Percentiles rank a stretch among this genome's conserved stretches.
These are phyloP conservation scores for Cytospora leucostoma DNA, from an alignment of 2,329 filamentous ascomycete genomes.

Conservation along the genomic window DNA sequence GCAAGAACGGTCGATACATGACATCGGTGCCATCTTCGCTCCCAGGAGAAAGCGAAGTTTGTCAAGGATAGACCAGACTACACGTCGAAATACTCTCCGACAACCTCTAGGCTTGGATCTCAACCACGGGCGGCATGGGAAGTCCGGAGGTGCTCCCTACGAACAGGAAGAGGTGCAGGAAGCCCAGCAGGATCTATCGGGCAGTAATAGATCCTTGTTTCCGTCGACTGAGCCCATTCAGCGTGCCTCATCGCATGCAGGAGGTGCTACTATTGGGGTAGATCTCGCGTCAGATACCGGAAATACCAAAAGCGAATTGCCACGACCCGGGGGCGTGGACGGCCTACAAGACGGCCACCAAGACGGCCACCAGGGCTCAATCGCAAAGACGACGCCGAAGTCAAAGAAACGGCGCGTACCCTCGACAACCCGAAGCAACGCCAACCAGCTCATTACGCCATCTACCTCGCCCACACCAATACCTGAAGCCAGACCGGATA, in stretches of 20 bases:
- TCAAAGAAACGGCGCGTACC: background rate
- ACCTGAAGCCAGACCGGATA: background rate
- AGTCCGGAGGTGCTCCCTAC: background rate
- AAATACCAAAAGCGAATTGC: background rate
- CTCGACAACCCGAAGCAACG: background rate
- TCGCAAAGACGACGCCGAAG: background rate
- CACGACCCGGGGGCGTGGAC: too few relatives aligned
- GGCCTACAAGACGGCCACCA: background rate
- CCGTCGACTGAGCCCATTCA: too few relatives aligned
- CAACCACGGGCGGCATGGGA: background rate
- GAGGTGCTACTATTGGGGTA: background rate
- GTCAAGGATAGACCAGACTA: background rate
- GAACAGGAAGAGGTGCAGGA: background rate
- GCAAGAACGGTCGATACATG: background rate
- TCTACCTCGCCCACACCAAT: background rate
- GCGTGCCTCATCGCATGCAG: background rate
- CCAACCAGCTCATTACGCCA: background rate
- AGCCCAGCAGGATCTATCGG: background rate
- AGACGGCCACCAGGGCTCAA: conserved; percentile 2
- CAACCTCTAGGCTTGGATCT: background rate
- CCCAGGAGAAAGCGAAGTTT: background rate
- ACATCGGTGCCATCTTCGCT: background rate
- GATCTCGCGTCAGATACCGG: background rate
- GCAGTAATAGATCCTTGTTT: background rate
- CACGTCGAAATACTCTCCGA: background rate